Conservation (phyloP, 176 grass and related monocot species). For the Avena insularis region DNA sequence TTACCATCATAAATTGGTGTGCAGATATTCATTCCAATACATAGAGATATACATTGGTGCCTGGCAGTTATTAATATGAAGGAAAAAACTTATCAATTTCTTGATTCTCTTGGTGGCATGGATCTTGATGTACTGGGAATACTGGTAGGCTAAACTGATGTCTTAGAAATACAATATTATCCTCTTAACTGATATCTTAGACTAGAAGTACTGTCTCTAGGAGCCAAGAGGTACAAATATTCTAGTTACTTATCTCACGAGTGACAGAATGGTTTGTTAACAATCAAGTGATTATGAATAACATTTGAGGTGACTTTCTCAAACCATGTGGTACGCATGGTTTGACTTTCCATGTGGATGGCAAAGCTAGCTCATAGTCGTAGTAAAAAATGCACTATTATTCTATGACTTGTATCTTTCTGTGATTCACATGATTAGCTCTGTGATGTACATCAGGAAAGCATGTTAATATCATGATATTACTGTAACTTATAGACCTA, state of each 20-base stretch:
- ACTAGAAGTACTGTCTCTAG: background rate
- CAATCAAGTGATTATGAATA: background rate
- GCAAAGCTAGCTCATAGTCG: background rate
- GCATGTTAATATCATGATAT: background rate
- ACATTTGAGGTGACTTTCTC: conserved; percentile 10
- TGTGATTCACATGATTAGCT: background rate
- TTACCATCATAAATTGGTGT: conserved; percentile 50
- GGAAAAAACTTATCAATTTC: conserved; percentile 70
- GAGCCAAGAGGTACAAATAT: background rate
- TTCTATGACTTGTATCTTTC: background rate
- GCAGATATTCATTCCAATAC: conserved; percentile 93
- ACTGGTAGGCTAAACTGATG: conserved; percentile 62
- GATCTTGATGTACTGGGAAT: conserved; percentile 49
- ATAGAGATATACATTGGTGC: conserved; percentile 83
- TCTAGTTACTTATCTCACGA: conserved; percentile 13
- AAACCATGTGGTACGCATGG: background rate
- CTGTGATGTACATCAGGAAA: background rate
- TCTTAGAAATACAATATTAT: conserved; percentile 1
- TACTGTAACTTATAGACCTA: background rate
- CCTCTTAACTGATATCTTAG: background rate
- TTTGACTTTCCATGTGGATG: conserved; percentile 8
- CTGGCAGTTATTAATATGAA: conserved; percentile 83
- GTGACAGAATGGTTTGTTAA: conserved; percentile 5
- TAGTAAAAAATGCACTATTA: conserved; percentile 4
- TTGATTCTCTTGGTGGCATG: conserved; percentile 78